Evolutionary conservation across 2,329 filamentous ascomycete genomes (phyloP).

Genomic region (Alternaria sp.): DNA sequence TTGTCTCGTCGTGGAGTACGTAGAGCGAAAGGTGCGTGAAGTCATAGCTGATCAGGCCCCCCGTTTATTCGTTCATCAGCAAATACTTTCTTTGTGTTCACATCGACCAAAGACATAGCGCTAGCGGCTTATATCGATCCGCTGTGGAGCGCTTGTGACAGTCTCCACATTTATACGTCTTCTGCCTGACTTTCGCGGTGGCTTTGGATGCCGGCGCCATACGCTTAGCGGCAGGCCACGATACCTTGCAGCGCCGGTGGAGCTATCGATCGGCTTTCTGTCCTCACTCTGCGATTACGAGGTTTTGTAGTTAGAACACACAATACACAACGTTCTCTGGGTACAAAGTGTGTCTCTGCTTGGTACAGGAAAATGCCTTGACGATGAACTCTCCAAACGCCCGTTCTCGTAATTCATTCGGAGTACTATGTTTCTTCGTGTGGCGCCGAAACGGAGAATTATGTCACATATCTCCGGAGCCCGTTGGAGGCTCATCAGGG

Average conservation of each 20-base stretch:
- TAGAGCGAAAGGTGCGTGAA: not conserved
- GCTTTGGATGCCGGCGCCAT: slow-evolving; percentile 5
- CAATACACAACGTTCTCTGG: not conserved
- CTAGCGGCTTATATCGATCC: not conserved
- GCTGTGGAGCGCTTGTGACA: slow-evolving; percentile 3
- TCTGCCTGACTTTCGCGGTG: not conserved
- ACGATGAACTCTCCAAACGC: not conserved
- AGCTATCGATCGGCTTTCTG: not conserved
- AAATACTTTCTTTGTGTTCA: not conserved
- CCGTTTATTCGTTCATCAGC: slow-evolving; percentile 3
- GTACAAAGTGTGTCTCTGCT: not conserved
- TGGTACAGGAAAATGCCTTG: not conserved
- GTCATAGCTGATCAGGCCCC: slow-evolving; percentile 5
- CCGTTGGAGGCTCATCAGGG: slow-evolving; percentile 6
- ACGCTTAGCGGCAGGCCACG: not conserved
- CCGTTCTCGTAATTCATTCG: not conserved
- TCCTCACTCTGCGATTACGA: not conserved
- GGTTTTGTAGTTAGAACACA: not conserved
- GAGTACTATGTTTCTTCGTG: not conserved
- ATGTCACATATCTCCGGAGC: slow-evolving; percentile 3
- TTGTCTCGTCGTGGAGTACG: not conserved
- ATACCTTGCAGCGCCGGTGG: slow-evolving; percentile 9
- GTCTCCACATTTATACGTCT: not conserved
- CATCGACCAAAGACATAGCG: not conserved
- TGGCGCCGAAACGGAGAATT: slow-evolving; percentile 10